Evolutionary conservation across 768 basidiomycete species (phyloP).

Genomic region (Pholiota microspora): DNA sequence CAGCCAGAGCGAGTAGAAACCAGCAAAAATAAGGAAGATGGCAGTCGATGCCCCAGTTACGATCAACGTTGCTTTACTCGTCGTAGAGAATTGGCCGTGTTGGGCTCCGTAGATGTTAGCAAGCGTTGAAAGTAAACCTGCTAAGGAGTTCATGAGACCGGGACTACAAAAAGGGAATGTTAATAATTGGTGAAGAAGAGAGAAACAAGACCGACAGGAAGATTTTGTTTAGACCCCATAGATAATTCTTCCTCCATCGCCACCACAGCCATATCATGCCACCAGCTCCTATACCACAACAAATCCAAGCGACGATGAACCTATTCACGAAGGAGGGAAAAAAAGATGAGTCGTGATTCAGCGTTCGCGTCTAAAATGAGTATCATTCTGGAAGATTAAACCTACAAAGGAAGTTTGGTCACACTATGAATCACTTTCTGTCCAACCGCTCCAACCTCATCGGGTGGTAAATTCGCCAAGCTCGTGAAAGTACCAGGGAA

Average conservation of each 20-base stretch:
- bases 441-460: conserved; percentile 25
- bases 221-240: conserved; percentile 57
- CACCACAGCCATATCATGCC: conserved; percentile 64
- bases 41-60: conserved; percentile 39
- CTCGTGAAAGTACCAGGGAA: conserved; percentile 63
- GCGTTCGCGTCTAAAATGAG: neutral
- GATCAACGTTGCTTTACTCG: conserved; percentile 44
- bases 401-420: conserved; percentile 46
- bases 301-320: conserved; percentile 53
- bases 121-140: conserved; percentile 55
- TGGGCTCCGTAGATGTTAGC: conserved; percentile 50
- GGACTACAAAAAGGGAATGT: conserved; percentile 34
- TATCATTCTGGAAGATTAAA: conserved; percentile 2
- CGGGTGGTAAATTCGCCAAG: conserved; percentile 29
- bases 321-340: conserved; percentile 23
- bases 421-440: conserved; percentile 33
- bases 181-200: neutral
- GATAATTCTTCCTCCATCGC: conserved; percentile 56
- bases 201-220: conserved; percentile 42
- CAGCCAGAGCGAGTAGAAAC: conserved; percentile 45
- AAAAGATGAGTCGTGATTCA: neutral
- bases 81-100: conserved; percentile 38
- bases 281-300: conserved; percentile 47
- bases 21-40: conserved; percentile 38
- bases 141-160: conserved; percentile 53